Conservation (phyloP, 148 eudicot species). For the Spergularia bocconei region DNA sequence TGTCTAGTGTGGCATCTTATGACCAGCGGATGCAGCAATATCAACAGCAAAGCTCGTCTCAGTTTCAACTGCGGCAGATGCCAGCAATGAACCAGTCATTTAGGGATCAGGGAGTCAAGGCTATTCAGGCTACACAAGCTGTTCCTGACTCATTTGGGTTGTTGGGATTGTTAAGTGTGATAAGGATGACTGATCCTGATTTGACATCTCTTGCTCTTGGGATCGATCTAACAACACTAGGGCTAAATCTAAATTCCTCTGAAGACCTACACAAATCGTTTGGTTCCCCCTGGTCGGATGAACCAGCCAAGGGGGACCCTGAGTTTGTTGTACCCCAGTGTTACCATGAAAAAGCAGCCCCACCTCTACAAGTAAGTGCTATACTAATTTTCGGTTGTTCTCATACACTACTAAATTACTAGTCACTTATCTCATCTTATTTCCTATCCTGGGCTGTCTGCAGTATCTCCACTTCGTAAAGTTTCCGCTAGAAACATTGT, state of each 20-base stretch:
- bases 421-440: background rate
- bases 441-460: conserved; percentile 20
- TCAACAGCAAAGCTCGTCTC: conserved; percentile 71
- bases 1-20: conserved; percentile 48
- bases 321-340: conserved; percentile 68
- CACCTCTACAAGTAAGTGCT: conserved; percentile 53
- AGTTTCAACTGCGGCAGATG: conserved; percentile 45
- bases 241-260: conserved; percentile 65
- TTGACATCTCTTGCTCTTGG: conserved; percentile 80
- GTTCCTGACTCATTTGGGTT: conserved; percentile 57
- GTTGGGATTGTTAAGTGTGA: conserved; percentile 61
- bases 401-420: background rate
- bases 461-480: conserved; percentile 59
- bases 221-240: conserved; percentile 69
- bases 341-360: conserved; percentile 50
- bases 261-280: conserved; percentile 72
- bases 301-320: conserved; percentile 67
- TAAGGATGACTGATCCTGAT: conserved; percentile 64
- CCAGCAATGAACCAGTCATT: conserved; percentile 32
- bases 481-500: conserved; percentile 51
- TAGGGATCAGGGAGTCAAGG: conserved; percentile 50
- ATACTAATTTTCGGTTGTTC: background rate
- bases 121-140: conserved; percentile 45
- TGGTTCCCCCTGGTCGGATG: conserved; percentile 88
- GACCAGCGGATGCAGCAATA: conserved; percentile 73